Base-by-base conservation (phyloP, 768 basidiomycete species). In the Auriscalpium microsporum region DNA sequence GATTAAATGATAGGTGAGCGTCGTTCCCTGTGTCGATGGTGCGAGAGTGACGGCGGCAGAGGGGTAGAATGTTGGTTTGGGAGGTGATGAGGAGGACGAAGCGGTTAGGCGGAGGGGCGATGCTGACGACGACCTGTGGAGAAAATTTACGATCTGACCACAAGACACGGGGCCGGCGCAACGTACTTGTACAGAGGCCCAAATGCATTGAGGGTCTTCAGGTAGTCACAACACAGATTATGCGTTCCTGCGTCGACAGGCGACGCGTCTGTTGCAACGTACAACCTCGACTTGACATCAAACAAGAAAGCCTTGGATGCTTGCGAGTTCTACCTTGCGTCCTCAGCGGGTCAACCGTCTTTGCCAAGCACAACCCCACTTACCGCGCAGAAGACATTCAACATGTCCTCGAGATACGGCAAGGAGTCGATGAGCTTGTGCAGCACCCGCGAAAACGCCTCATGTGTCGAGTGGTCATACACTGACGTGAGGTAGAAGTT, bases 301-400 rank as follows among this genome's bases (percentile, higher is more conserved):
- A 95, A 97, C 13, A 98, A 71, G 66, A 94, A 98, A 0, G 93
- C 90, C 68, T 98, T 98, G 38, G 90, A 85, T 34, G 94, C 88
- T 64, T 90, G 89, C 2, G 90, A 94, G 58, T 92, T 92, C 92
- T 95, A 61, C 17, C 35, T 40, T 45, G 48, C 33, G 14, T 48
- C 34, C 40, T 36, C 6, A 10, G 16, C 14, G 16, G 2, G 21
- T 23, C 21, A n/a, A n/a, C n/a, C n/a, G 45, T 45, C 21, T 28
- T 28, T 4, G 28, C 28, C 1, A 7, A 33, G 10, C 3, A 37
- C 11, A 28, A 21, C 10, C 10, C 19, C 2, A 63, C 81, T 56
- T 58, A 89, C 89, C 14, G 85, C 79, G 63, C 86, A 90, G 68
- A 91, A 91, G 10, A 89, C 79, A 65, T 97, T 88, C 45, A 98